Conservation (phyloP, 495 filamentous ascomycete genomes). For the Neurospora terricola region DNA sequence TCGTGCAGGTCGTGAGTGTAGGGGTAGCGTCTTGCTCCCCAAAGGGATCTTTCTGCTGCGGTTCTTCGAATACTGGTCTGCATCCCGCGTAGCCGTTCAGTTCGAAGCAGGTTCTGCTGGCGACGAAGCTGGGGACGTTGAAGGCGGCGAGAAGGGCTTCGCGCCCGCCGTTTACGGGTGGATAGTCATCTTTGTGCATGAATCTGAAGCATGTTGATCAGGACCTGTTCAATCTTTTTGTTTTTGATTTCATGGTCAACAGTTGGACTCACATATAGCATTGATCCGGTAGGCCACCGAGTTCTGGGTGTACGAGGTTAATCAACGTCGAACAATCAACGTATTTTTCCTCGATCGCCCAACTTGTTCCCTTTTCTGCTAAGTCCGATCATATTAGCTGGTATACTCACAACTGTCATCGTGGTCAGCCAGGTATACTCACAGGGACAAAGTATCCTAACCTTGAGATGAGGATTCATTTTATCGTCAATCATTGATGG, state of each 20-base stretch:
- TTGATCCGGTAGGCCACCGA: slow-evolving; percentile 2
- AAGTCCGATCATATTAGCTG: neutral
- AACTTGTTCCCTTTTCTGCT: neutral
- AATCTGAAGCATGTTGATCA: slow-evolving; percentile 4
- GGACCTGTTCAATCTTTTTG: no score
- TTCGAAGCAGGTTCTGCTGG: slow-evolving; percentile 15
- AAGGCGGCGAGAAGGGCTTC: slow-evolving; percentile 11
- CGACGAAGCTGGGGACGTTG: slow-evolving; percentile 14
- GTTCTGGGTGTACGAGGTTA: neutral
- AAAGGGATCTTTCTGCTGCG: neutral
- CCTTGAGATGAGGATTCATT: neutral
- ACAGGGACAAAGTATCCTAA: neutral
- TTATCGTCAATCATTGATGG: neutral
- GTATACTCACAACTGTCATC: neutral
- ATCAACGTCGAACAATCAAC: neutral
- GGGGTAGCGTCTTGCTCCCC: neutral
- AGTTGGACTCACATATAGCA: slow-evolving; percentile 10
- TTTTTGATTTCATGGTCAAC: no score
- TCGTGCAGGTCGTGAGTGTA: neutral
- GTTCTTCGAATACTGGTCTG: slow-evolving; percentile 3
- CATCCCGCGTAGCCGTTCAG: slow-evolving; percentile 16
- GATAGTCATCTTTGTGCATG: slow-evolving; percentile 6
- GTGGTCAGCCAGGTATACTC: neutral
- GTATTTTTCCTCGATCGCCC: neutral
- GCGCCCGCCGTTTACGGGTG: neutral